Conservation (phyloP, 768 basidiomycete genomes). For the Auricularia sp. region DNA sequence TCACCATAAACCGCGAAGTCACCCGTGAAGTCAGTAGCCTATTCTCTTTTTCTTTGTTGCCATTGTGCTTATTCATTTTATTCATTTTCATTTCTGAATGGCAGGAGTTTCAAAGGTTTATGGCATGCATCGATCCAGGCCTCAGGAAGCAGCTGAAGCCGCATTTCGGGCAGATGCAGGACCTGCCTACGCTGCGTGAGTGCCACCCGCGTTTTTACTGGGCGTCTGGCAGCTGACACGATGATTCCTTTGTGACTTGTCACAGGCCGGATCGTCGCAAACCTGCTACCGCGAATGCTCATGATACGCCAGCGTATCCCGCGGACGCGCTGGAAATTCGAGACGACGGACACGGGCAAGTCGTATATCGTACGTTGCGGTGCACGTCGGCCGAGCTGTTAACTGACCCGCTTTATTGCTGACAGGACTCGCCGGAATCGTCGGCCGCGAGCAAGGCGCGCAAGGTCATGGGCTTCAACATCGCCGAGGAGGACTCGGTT, state of each 20-base stretch:
- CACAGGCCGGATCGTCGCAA: constrained; percentile 58
- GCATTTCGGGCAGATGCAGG: neutral
- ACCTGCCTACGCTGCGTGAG: neutral
- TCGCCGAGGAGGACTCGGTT: constrained; percentile 11
- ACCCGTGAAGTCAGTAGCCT: neutral
- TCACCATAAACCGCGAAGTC: constrained; percentile 1
- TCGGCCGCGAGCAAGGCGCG: neutral
- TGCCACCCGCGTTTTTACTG: neutral
- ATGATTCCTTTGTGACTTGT: neutral
- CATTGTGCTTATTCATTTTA: neutral
- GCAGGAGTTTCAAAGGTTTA: neutral
- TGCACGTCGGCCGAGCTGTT: neutral
- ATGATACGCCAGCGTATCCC: constrained; percentile 78
- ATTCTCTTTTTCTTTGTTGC: neutral
- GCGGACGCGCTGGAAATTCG: constrained; percentile 60
- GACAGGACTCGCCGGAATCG: neutral
- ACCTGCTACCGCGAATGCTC: constrained; percentile 73
- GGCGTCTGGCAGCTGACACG: neutral
- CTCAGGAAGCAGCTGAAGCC: neutral
- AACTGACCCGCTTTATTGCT: constrained; percentile 32
- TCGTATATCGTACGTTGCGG: constrained; percentile 50
- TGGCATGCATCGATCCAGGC: neutral
- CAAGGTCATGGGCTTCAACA: constrained; percentile 12
- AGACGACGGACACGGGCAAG: constrained; percentile 47
- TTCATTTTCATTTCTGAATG: neutral